A percentile compares a stretch with the other conserved stretches of the same genome.
Evolutionary conservation across 192 early-diverging fungal genomes (phyloP).

Genomic region (Chytriomyces sp.): DNA sequence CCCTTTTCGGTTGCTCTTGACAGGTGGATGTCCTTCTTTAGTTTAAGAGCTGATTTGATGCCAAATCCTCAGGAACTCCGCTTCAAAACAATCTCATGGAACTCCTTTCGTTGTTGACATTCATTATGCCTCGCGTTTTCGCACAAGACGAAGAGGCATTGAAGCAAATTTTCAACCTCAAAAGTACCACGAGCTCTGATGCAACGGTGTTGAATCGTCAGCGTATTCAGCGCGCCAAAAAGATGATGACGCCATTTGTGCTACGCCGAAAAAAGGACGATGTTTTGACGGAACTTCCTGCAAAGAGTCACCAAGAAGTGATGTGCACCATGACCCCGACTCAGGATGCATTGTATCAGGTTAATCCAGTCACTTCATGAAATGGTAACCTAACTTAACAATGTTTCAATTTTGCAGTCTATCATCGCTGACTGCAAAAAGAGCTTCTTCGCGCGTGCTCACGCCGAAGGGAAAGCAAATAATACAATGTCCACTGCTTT

Average conservation of each 20-base stretch:
- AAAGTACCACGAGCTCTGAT: slow-evolving; percentile 32
- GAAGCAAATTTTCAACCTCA: slow-evolving; percentile 66
- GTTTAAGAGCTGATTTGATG: slow-evolving; percentile 8
- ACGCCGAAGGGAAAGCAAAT: background rate
- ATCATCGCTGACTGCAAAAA: slow-evolving; percentile 43
- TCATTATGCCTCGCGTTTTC: slow-evolving; percentile 85
- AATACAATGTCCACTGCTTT: background rate
- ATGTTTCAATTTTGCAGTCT: slow-evolving; percentile 7
- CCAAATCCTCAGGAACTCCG: slow-evolving; percentile 90
- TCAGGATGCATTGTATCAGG: slow-evolving; percentile 40
- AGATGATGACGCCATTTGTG: slow-evolving; percentile 88
- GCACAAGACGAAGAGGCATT: slow-evolving; percentile 55
- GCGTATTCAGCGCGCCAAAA: slow-evolving; percentile 75
- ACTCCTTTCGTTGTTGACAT: slow-evolving; percentile 74
- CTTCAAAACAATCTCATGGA: slow-evolving; percentile 93
- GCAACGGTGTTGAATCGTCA: slow-evolving; percentile 40
- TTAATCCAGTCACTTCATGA: background rate
- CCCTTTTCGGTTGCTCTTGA: slow-evolving; percentile 36
- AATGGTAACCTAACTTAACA: too few relatives aligned
- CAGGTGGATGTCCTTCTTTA: slow-evolving; percentile 1
- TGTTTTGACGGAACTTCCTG: slow-evolving; percentile 45
- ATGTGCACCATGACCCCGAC: slow-evolving; percentile 29
- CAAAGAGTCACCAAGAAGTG: slow-evolving; percentile 28
- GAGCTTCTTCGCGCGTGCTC: slow-evolving; percentile 8
- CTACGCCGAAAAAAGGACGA: slow-evolving; percentile 75